Evolutionary conservation across 495 filamentous ascomycete species (phyloP).

Genomic region (Tricharina praecox): DNA sequence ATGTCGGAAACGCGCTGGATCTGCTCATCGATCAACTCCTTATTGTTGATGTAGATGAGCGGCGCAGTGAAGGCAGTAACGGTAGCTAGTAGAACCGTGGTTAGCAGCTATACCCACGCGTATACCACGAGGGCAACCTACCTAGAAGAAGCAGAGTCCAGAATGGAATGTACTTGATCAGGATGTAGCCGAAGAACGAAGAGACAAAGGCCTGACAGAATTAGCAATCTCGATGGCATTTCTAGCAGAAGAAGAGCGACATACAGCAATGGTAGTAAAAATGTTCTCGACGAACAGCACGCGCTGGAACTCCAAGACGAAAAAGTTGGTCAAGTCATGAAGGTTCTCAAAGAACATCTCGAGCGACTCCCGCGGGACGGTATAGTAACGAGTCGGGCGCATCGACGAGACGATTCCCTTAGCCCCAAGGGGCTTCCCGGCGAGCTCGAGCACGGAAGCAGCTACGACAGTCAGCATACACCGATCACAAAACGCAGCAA

Average conservation of each 20-base stretch:
- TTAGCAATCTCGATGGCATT: conserved; percentile 8
- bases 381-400: conserved; percentile 84
- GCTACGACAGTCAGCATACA: conserved; percentile 35
- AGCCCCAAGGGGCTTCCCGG: conserved; percentile 56
- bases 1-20: conserved; percentile 53
- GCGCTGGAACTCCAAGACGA: conserved; percentile 89
- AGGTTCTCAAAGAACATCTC: conserved; percentile 67
- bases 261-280: conserved; percentile 59
- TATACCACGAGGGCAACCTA: conserved; percentile 8
- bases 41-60: conserved; percentile 80
- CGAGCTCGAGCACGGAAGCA: conserved; percentile 52
- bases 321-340: conserved; percentile 90
- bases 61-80: conserved; percentile 69
- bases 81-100: conserved; percentile 31
- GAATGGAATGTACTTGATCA: conserved; percentile 83
- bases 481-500: conserved; percentile 3
- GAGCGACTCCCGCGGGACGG: conserved; percentile 65
- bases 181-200: conserved; percentile 75
- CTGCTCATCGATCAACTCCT: conserved; percentile 79
- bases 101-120: not conserved
- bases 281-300: conserved; percentile 91
- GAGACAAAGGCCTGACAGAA: conserved; percentile 49
- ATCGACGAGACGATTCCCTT: conserved; percentile 71
- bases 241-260: no score
- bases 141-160: conserved; percentile 73